phyloP scores from a whole-genome alignment of 257 asterid species.

The Petrea volubilis region DNA sequence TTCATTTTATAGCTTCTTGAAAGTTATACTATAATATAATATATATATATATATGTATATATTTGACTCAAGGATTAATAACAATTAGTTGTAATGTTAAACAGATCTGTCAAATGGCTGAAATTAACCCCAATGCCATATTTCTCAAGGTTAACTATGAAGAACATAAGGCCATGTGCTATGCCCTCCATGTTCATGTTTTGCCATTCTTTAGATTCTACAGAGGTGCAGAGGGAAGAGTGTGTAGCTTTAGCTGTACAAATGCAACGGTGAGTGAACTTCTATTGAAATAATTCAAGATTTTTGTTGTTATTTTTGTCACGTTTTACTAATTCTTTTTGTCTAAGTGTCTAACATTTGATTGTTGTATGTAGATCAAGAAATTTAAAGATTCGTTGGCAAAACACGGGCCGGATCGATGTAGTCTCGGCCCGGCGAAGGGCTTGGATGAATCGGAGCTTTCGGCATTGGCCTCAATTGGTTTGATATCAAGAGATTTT shows the following conservation, averaged over 20 bases:
- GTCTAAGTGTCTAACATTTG: neutral
- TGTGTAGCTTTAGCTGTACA: conserved; percentile 88
- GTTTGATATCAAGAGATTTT: conserved; percentile 44
- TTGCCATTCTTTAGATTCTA: conserved; percentile 83
- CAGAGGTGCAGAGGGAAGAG: conserved; percentile 65
- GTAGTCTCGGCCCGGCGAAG: conserved; percentile 64
- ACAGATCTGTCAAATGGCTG: conserved; percentile 92
- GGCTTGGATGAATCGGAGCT: conserved; percentile 74
- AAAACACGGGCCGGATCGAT: conserved; percentile 54
- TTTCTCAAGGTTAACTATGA: conserved; percentile 77
- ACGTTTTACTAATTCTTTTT: neutral
- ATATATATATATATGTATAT: neutral
- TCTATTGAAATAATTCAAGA: too few species aligned
- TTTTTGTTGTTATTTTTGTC: neutral
- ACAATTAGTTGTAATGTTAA: too few species aligned
- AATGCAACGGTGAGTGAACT: conserved; percentile 71
- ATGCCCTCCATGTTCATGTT: conserved; percentile 61
- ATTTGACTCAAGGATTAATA: too few species aligned
- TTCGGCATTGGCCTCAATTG: conserved; percentile 60
- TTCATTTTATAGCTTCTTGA: neutral
- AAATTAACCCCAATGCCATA: conserved; percentile 59
- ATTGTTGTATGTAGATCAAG: conserved; percentile 56
- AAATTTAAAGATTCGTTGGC: conserved; percentile 83
- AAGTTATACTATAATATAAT: too few species aligned
- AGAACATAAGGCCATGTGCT: conserved; percentile 64